These are phyloP conservation scores for Angomonas desouzai DNA, from an alignment of 208 protist genomes.

Conservation along the genomic window DNA sequence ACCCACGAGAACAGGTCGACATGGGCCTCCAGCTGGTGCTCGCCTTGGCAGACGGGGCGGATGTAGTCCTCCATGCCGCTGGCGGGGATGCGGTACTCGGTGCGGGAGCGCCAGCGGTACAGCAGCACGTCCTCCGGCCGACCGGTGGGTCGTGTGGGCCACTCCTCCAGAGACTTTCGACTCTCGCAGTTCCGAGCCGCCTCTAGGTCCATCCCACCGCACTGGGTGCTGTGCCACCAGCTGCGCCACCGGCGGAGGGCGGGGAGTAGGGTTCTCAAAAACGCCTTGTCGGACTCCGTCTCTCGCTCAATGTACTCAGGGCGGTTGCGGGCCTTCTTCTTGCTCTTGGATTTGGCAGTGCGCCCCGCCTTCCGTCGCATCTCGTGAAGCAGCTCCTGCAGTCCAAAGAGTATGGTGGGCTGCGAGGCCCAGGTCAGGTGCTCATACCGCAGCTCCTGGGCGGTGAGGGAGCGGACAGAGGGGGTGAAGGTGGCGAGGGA, in stretches of 20 bases:
- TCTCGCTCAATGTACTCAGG: conserved; percentile 37
- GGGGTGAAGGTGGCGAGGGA: conserved; percentile 35
- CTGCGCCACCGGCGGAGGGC: conserved; percentile 48
- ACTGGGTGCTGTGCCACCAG: conserved; percentile 81
- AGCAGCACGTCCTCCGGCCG: conserved; percentile 37
- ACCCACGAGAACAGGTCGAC: conserved; percentile 83
- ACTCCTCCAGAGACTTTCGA: conserved; percentile 46
- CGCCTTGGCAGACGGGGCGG: conserved; percentile 42
- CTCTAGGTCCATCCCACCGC: conserved; percentile 18
- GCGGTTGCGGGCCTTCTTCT: conserved; percentile 46
- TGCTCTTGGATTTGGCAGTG: conserved; percentile 19
- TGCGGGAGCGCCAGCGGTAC: conserved; percentile 81
- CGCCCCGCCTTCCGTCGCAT: conserved; percentile 33
- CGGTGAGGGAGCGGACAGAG: conserved; percentile 32
- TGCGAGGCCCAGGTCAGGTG: conserved; percentile 46
- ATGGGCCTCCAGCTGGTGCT: conserved; percentile 60
- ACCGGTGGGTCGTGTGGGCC: conserved; percentile 30
- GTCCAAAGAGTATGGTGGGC: conserved; percentile 59
- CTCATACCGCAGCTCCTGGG: conserved; percentile 40
- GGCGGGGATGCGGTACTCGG: conserved; percentile 37
- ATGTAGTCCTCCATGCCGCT: conserved; percentile 87
- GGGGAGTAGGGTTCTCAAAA: conserved; percentile 50
- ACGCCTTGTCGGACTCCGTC: conserved; percentile 34
- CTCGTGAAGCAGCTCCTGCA: conserved; percentile 57
- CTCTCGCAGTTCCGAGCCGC: conserved; percentile 25